A percentile compares a stretch with the other conserved stretches of the same genome.
Evolutionary conservation across 305 asterid genomes (phyloP).

Genomic region (Stenogyne calaminthoides): DNA sequence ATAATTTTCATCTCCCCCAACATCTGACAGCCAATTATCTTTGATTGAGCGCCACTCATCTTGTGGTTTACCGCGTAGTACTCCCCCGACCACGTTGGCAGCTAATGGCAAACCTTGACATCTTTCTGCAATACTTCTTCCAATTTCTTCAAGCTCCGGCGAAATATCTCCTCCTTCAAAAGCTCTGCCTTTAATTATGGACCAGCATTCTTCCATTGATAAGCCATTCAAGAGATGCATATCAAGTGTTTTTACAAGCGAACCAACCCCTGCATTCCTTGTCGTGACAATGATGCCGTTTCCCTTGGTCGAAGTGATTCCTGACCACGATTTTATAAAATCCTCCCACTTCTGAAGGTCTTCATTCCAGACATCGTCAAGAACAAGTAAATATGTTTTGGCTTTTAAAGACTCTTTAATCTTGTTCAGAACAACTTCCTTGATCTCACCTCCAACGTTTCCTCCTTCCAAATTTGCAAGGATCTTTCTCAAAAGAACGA

Average conservation of each 20-base stretch:
- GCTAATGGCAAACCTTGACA: not conserved
- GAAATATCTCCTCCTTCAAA: not conserved
- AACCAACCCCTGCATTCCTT: not conserved
- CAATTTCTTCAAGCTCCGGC: not conserved
- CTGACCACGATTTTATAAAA: not conserved
- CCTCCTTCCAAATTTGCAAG: not conserved
- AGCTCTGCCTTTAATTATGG: constrained; percentile 14
- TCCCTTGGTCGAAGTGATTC: not conserved
- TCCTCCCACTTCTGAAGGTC: not conserved
- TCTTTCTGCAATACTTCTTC: not conserved
- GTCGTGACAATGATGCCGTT: not conserved
- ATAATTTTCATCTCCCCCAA: not conserved
- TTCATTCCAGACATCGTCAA: constrained; percentile 40
- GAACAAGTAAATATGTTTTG: constrained; percentile 32
- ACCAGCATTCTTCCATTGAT: constrained; percentile 24
- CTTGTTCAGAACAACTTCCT: constrained; percentile 11
- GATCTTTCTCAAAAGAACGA: not conserved
- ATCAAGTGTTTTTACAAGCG: not conserved
- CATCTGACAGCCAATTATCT: not conserved
- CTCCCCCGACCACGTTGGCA: not conserved
- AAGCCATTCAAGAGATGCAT: not conserved
- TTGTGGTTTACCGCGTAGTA: not conserved
- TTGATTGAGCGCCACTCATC: not conserved
- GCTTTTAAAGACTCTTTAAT: not conserved
- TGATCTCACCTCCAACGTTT: not conserved